Evolutionary conservation across 2,329 filamentous ascomycete genomes (phyloP).

Genomic region (Magnaporthales sp.): DNA sequence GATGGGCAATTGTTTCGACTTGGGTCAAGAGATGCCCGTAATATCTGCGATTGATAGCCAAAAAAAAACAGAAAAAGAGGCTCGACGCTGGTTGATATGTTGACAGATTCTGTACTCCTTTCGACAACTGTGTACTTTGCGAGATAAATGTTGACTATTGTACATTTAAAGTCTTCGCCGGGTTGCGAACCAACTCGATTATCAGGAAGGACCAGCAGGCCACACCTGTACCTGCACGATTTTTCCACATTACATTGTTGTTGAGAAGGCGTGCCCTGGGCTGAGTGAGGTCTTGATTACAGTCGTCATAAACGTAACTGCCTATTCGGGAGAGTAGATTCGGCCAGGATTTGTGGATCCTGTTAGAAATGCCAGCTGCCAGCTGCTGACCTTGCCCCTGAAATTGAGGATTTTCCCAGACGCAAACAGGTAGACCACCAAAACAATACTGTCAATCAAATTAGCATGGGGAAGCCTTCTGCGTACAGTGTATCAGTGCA

Average conservation of each 20-base stretch:
- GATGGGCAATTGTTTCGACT: neutral
- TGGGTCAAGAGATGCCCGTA: slow-evolving; percentile 1
- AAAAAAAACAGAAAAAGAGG: slow-evolving; percentile 1
- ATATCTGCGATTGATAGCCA: slow-evolving; percentile 1
- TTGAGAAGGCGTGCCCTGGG: neutral
- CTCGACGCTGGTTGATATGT: neutral
- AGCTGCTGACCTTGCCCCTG: neutral
- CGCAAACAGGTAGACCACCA: neutral
- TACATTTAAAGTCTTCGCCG: neutral
- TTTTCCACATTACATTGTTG: neutral
- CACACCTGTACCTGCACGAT: neutral
- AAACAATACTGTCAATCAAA: neutral
- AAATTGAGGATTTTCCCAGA: neutral
- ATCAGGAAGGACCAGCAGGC: neutral
- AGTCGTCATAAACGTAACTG: neutral
- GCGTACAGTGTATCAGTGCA: neutral
- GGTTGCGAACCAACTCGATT: neutral
- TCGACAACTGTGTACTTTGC: neutral
- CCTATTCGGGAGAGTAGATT: neutral
- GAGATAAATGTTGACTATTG: neutral
- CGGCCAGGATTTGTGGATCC: neutral
- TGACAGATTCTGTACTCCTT: neutral
- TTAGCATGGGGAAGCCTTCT: neutral
- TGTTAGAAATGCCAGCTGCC: neutral
- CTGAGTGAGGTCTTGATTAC: neutral